Evolutionary conservation across 2,329 filamentous ascomycete genomes (phyloP), one percentile per base, ranked within the genome.

Genomic region (Trichoderma asperellum): DNA sequence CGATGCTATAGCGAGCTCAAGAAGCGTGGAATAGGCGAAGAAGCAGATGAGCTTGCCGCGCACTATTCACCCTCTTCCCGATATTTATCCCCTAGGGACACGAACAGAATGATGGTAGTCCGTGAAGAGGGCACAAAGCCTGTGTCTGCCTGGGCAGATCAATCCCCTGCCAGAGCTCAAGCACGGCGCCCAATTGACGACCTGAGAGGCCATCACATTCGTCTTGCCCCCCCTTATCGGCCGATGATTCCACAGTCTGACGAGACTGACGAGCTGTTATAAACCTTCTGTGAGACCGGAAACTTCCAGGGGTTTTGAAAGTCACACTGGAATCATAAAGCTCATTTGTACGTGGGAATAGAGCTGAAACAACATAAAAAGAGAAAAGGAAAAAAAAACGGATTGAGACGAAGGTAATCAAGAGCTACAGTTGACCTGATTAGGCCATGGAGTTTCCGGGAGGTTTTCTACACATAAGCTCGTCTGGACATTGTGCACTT

Each of bases 251-350:
- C 72, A 18, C 70, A 70, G 14, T 72, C 74, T 6, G 72, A 76
- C 70, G 78, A 80, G 21, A 68, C 75, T 24, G 80, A 81, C 52
- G 80, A 82, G 71, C 71, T 81, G 55, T 77, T 78, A 68, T 79
- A 71, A 76, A 8, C 11, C n/a, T 37, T 5, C 10, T 11, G 37
- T 5, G 27, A 35, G 27, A 5, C 16, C 16, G 4, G 21, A n/a
- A 21, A 24, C n/a, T 29, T 58, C n/a, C 27, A 5, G 37, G 21
- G 24, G 24, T 24, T 7, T 10, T n/a, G 24, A 24, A 32, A 34
- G 7, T 43, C 27, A 49, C 14, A 6, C 47, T 49, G 53, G 37
- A 49, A 11, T 47, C 5, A 35, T 35, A 21, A n/a, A 27, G 11
- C 12, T 6, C 8, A 7, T 4, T 43, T 32, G 24, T 14, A 47